phyloP scores from a whole-genome alignment of 108 stramenopile species.

The Skeletonema menzelii region DNA sequence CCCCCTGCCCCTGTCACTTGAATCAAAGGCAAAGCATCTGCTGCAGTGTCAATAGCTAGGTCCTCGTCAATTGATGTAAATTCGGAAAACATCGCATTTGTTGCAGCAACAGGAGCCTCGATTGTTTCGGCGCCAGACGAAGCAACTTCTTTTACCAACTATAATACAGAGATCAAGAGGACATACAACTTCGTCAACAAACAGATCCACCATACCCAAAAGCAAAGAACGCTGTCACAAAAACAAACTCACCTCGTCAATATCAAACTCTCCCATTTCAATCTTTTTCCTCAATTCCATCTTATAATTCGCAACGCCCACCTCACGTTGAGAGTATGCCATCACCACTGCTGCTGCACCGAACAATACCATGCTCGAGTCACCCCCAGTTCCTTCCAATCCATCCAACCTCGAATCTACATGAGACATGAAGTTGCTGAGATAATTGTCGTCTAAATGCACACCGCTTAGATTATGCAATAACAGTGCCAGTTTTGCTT shows the following conservation, averaged over 20 bases:
- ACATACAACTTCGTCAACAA: not conserved
- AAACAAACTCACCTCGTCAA: slow-evolving; percentile 12
- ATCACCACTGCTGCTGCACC: slow-evolving; percentile 7
- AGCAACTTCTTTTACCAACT: slow-evolving; percentile 19
- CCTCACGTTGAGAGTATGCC: slow-evolving; percentile 11
- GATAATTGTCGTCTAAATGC: not conserved
- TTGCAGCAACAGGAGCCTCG: not conserved
- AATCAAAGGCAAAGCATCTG: not conserved
- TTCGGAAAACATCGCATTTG: not conserved
- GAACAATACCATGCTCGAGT: slow-evolving; percentile 8
- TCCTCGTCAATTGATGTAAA: not conserved
- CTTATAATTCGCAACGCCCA: slow-evolving; percentile 9
- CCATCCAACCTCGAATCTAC: slow-evolving; percentile 15
- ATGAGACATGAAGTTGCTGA: not conserved
- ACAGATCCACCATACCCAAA: no score
- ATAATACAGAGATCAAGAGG: no score
- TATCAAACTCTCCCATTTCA: slow-evolving; percentile 12
- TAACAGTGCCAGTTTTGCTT: not conserved
- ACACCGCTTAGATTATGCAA: slow-evolving; percentile 3
- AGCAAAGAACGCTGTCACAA: not conserved
- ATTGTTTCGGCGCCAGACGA: not conserved
- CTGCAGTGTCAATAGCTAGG: not conserved
- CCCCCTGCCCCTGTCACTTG: no score
- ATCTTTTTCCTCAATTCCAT: slow-evolving; percentile 1
- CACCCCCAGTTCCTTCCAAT: not conserved